Evolutionary conservation across 108 stramenopile genomes (phyloP).

Genomic region (Chaetoceros tenuissimus): DNA sequence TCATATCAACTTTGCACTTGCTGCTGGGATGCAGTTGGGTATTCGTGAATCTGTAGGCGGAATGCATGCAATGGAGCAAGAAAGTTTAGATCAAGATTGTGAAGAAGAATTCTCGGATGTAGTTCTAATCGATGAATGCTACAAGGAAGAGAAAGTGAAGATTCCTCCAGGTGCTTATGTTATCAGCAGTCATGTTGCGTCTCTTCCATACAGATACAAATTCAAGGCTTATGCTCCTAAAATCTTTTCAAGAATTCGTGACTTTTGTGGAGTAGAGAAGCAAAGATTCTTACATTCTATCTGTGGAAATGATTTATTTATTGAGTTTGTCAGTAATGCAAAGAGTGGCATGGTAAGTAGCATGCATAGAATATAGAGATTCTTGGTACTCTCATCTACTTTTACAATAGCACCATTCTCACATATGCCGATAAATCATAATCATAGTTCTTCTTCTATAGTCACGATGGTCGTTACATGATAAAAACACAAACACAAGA

Average conservation of each 20-base stretch:
- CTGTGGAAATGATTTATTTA: conserved; percentile 78
- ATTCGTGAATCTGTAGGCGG: conserved; percentile 49
- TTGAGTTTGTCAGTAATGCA: conserved; percentile 87
- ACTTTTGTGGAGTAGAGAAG: conserved; percentile 52
- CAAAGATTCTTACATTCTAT: conserved; percentile 71
- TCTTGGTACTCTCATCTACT: conserved; percentile 2
- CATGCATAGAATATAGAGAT: background rate
- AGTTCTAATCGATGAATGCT: conserved; percentile 19
- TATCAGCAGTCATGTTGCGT: background rate
- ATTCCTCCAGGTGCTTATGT: conserved; percentile 28
- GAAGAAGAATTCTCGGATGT: background rate
- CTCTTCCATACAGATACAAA: conserved; percentile 62
- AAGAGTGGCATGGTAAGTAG: conserved; percentile 57
- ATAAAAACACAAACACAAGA: conserved; percentile 77
- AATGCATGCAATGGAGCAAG: no score
- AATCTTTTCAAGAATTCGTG: conserved; percentile 53
- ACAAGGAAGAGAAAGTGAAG: conserved; percentile 27
- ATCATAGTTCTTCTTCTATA: conserved; percentile 82
- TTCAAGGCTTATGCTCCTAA: conserved; percentile 82
- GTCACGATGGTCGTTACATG: conserved; percentile 84
- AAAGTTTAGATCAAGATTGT: background rate
- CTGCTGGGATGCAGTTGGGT: conserved; percentile 88
- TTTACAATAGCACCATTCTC: background rate
- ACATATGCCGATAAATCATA: background rate
- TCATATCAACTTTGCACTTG: conserved; percentile 66